Evolutionary conservation across 306 rosid genomes (phyloP), one percentile per base, ranked within the genome.

Genomic region (Luffa acutangula): DNA sequence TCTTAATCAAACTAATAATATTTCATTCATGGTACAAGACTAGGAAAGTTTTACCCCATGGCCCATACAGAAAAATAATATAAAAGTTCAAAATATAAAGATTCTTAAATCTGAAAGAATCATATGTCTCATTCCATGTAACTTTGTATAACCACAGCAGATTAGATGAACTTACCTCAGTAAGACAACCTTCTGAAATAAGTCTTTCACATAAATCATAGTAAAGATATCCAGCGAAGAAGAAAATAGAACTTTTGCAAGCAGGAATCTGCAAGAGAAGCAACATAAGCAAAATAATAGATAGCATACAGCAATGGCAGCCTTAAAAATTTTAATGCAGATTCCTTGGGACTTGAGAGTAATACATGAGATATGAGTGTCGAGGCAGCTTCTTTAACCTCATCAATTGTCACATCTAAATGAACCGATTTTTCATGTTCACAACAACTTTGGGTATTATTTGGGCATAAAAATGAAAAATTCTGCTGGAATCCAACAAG

Each of bases 151-250:
- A 20, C n/a, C 76, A 42, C 25, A 71, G 56, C 9, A 71, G 39
- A 45, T 69, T 37, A 43, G 20, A 73, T 45, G 20, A 9, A 45
- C 80, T 2, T 84, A 89, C 98, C 93, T 92, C 92, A 75, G 82
- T 73, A 79, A 92, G 76, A 72, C 81, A 84, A 71, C 98, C 98
- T 81, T 86, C 87, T 77, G 92, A 90, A 81, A 87, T 73, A 41
- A 90, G 91, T 63, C 90, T 86, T 75, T 87, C 89, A 77, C 92
- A 82, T 82, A 94, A 80, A 83, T 92, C 97, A 85, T 87, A 84
- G 82, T 88, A 94, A 60, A 94, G 93, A 85, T 82, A 81, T 64
- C 93, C 95, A 73, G 93, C 89, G n/a, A n/a, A n/a, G 78, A 85
- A 81, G 82, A 88, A 92, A 79, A 82, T 78, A 34, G 92, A 91